Percentiles rank a stretch among this genome's conserved stretches.
Conservation (phyloP, 768 basidiomycete genomes). For the Albatrellus ellisii region DNA sequence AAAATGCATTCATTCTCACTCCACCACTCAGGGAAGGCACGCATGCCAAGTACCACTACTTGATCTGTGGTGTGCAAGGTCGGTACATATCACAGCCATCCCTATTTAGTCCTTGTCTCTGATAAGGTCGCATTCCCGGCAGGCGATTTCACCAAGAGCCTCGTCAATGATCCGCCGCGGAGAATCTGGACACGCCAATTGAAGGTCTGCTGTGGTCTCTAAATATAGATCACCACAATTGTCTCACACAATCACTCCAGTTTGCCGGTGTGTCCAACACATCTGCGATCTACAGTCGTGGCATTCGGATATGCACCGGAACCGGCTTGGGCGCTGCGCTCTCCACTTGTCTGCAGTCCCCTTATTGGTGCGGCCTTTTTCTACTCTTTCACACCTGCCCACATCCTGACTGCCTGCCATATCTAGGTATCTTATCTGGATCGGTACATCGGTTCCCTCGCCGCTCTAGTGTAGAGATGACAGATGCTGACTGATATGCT, state of each 20-base stretch:
- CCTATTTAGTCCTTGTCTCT: not conserved
- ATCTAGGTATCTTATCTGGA: slow-evolving; percentile 28
- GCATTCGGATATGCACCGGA: slow-evolving; percentile 31
- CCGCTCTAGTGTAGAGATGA: not conserved
- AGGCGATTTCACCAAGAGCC: slow-evolving; percentile 28
- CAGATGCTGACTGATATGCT: not conserved
- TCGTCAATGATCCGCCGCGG: slow-evolving; percentile 28
- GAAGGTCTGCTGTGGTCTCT: slow-evolving; percentile 19
- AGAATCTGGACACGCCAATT: slow-evolving; percentile 31
- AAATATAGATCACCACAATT: not conserved
- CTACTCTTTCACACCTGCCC: not conserved
- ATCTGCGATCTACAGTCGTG: slow-evolving; percentile 29
- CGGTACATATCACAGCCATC: not conserved
- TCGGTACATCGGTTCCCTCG: slow-evolving; percentile 13
- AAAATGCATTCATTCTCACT: slow-evolving; percentile 1
- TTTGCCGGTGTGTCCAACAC: slow-evolving; percentile 32
- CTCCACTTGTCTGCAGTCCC: slow-evolving; percentile 29
- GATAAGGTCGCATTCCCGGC: not conserved
- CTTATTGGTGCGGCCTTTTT: slow-evolving; percentile 21
- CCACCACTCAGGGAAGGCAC: slow-evolving; percentile 23
- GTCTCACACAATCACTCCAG: slow-evolving; percentile 11
- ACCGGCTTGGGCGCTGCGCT: slow-evolving; percentile 32
- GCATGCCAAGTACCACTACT: slow-evolving; percentile 28
- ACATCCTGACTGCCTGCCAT: not conserved
- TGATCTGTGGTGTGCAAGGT: slow-evolving; percentile 32